Evolutionary conservation across 352 stramenopile genomes (phyloP), one percentile per base, ranked within the genome.

Genomic region (Albugo laibachii): DNA sequence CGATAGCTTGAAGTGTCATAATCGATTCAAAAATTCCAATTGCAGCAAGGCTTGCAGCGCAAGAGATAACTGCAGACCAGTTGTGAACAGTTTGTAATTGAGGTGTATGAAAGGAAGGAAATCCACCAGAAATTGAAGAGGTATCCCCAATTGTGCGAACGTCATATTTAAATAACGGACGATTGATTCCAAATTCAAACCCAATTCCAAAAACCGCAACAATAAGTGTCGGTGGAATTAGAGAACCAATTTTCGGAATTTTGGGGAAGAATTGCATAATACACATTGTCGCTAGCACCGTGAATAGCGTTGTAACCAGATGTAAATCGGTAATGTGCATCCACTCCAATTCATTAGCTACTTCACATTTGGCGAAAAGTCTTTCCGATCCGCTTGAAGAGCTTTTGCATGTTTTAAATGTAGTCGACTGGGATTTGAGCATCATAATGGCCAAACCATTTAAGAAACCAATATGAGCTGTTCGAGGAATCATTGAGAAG

Each of bases 371-470:
- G 16, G 76, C 69, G 55, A 93, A 93, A 34, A 57, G 52, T 47
- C 71, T 58, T 1, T 64, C 52, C 16, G 73, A 47, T 31, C 63
- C 57, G 20, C 57, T 64, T 24, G 38, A 3, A 24, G 38, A 24
- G 16, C 8, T 43, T 24, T 43, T 43, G 51, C 82, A 93, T 20
- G 73, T 63, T 50, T 91, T 56, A 52, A 97, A 96, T 38, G 91
- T 92, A 8, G 71, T 80, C 45, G 95, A 80, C 59, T 98, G 92
- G 20, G 89, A 92, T 27, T 93, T 64, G 34, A 94, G 83, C 76
- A 98, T 96, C 54, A 98, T 92, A 21, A 97, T 53, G 2, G 86
- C 76, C 34, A 98, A 66, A 2, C 92, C 91, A 63, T 97, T 97
- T 19, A 97, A 76, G 64, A 98, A 98, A 4, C 91, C 91, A 34